Base-by-base conservation (phyloP, 75 land plant genomes). In the Cupressus sempervirens region DNA sequence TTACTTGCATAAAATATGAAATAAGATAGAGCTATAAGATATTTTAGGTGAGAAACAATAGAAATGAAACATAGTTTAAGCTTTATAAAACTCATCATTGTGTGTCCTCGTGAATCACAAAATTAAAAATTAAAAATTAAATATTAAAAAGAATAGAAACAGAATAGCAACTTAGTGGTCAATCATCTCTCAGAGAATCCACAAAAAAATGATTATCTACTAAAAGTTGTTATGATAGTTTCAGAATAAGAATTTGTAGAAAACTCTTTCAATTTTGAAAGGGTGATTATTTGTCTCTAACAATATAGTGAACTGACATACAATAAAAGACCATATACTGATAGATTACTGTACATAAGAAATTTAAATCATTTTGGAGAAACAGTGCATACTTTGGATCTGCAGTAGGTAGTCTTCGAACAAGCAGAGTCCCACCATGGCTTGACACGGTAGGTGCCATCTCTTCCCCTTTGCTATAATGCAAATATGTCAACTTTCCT, bases 341-440 rank as follows among this genome's bases (percentile, higher is more conserved):
- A 16, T 81, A 40, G 43, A 46, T 29, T n/a, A 46, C 3, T 50
- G 34, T 20, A 70, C 30, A 11, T 1, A 45, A 41, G 52, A 34
- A 34, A 72, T 30, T 26, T 15, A 72, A 83, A 81, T 14, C 34
- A 76, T 82, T 20, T 50, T 46, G 43, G 34, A 45, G 9, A 20
- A 79, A 45, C 7, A 26, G 83, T 82, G 38, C 84, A 83, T 91
- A 96, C 98, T 88, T 91, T 80, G 97, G 88, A 85, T 87, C 89
- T 65, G 92, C 90, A 88, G 80, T 67, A 50, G 96, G 94, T 84
- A 97, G 36, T 85, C 91, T 94, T 76, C 99, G 90, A 29, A 97
- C 94, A 73, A 97, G 94, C 84, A 97, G 88, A 23, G 92, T 95
- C 79, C 95, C 95, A 0, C 99, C 95, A 68, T 91, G 87, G 62